Evolutionary conservation across 2,329 filamentous ascomycete species (phyloP).

Genomic region (Acrocalymma vagum): DNA sequence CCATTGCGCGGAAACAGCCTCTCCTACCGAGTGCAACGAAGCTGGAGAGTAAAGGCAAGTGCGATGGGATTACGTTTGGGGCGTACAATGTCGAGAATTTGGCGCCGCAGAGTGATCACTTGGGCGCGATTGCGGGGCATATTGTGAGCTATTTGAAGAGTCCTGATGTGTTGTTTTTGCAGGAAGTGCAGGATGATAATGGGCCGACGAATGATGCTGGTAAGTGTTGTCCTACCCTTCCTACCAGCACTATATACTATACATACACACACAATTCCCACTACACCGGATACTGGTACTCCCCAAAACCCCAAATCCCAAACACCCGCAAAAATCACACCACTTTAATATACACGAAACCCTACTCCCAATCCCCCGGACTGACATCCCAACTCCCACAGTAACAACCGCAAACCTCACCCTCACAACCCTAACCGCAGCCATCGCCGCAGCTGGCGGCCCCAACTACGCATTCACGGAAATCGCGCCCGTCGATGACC

Average conservation of each 20-base stretch:
- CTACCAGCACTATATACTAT: not conserved
- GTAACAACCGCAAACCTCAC: slow-evolving; percentile 66
- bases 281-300: too few relatives aligned
- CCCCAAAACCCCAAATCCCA: too few relatives aligned
- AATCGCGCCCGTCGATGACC: slow-evolving; percentile 66
- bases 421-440: slow-evolving; percentile 62
- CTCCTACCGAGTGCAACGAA: slow-evolving; percentile 60
- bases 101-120: slow-evolving; percentile 62
- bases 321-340: too few relatives aligned
- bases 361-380: too few relatives aligned
- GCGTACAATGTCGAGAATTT: slow-evolving; percentile 78
- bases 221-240: too few relatives aligned
- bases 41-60: slow-evolving; percentile 64
- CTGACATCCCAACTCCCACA: slow-evolving; percentile 10
- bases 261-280: slow-evolving; percentile 22
- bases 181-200: slow-evolving; percentile 75
- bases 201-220: slow-evolving; percentile 68
- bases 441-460: slow-evolving; percentile 61
- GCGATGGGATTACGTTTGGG: slow-evolving; percentile 69
- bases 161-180: slow-evolving; percentile 73
- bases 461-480: slow-evolving; percentile 67
- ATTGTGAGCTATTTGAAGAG: slow-evolving; percentile 70
- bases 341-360: too few relatives aligned
- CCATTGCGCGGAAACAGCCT: slow-evolving; percentile 56
- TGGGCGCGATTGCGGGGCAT: slow-evolving; percentile 68